Percentiles rank a stretch among this genome's conserved stretches.
Conservation (phyloP, 2,329 filamentous ascomycete species). For the Monilinia fructigena region DNA sequence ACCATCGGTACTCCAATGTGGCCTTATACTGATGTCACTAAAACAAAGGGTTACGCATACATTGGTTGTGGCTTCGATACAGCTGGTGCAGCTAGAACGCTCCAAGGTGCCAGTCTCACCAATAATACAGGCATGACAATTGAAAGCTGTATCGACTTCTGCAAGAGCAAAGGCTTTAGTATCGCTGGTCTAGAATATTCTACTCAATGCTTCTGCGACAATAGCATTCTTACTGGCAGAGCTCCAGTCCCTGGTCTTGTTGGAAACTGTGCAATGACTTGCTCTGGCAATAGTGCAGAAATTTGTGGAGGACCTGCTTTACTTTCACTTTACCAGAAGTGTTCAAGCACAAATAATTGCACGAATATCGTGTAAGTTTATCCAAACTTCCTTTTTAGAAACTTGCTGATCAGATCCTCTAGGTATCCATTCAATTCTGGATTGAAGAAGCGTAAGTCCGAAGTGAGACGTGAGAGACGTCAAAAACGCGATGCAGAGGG, state of each 20-base stretch:
- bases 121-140: conserved; percentile 29
- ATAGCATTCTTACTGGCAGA: conserved; percentile 26
- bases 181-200: conserved; percentile 41
- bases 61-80: conserved; percentile 61
- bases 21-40: conserved; percentile 46
- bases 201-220: conserved; percentile 36
- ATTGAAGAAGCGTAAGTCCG: conserved; percentile 5
- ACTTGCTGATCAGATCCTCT: neutral
- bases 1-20: conserved; percentile 49
- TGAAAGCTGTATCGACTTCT: conserved; percentile 40
- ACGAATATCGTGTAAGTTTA: conserved; percentile 16
- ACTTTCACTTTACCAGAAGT: conserved; percentile 25
- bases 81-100: conserved; percentile 42
- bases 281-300: conserved; percentile 26
- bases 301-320: conserved; percentile 35
- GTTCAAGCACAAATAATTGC: neutral
- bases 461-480: conserved; percentile 14
- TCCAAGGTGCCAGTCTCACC: conserved; percentile 13
- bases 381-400: neutral
- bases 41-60: conserved; percentile 53
- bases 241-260: conserved; percentile 12
- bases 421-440: conserved; percentile 20
- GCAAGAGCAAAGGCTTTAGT: conserved; percentile 29
- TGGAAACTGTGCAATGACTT: conserved; percentile 24
- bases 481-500: conserved; percentile 3